Base-by-base conservation (phyloP, 257 asterid genomes). In the Coffea eugenioides region DNA sequence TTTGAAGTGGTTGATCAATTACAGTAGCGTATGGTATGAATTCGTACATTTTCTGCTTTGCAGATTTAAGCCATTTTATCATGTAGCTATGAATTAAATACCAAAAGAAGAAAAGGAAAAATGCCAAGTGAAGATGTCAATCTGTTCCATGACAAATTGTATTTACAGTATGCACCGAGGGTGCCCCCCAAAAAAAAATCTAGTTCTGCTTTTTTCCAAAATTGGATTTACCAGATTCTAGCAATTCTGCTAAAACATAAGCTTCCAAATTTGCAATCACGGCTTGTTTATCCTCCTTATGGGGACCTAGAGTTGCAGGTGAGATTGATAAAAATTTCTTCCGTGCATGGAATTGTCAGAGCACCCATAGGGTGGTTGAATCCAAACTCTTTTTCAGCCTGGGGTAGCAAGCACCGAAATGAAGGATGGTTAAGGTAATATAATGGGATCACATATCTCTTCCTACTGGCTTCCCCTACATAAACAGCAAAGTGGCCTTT, bases 291-390 rank as follows among this genome's bases (percentile, higher is more conserved):
- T 31, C 18, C 8, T 65, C 41, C n/a, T 61, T 8, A 39, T 31
- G 10, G 43, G 41, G 25, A 62, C 64, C 59, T 9, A 59, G 77
- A 66, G 6, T 62, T 36, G 57, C 83, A 86, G 18, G 80, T 82
- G 15, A 87, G 69, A 70, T 84, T 49, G 43, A 82, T 75, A 69
- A 87, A 87, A 10, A 65, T 41, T 9, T 87, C 90, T 39, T 85
- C 87, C 12, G 69, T 13, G 71, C 87, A 87, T 10, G 82, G 84
- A 77, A 81, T 73, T 10, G 83, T 83, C 8, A 85, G 81, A 43
- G 83, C 88, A 6, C 86, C 85, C 82, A 79, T 85, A 31, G 83
- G 80, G 76, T 87, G 86, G 73, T 84, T 72, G 73, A 82, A 84
- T 7, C 90, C 88, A n/a, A 79, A 84, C 80, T 86, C 89, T 68